Percentiles rank a stretch among this genome's conserved stretches.
phyloP scores from a whole-genome alignment of 2,329 filamentous ascomycete species.

The Exophiala dermatitidis region DNA sequence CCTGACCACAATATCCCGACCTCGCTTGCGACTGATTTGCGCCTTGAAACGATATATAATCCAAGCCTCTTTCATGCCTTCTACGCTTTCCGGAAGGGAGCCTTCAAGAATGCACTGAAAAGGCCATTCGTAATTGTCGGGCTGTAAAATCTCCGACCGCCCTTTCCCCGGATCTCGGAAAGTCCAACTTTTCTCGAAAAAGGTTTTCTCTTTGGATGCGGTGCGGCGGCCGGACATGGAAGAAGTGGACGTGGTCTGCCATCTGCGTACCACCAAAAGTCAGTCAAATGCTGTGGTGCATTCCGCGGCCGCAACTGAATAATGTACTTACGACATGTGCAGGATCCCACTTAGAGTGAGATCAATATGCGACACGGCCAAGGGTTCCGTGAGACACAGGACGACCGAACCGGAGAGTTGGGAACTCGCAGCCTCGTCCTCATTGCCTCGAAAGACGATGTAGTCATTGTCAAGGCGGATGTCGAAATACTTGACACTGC shows the following conservation, averaged over 20 bases:
- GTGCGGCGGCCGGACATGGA: slow-evolving; percentile 25
- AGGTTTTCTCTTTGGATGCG: slow-evolving; percentile 37
- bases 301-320: background rate
- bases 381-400: slow-evolving; percentile 60
- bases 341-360: slow-evolving; percentile 64
- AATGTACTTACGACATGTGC: slow-evolving; percentile 55
- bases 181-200: slow-evolving; percentile 65
- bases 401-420: slow-evolving; percentile 66
- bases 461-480: slow-evolving; percentile 67
- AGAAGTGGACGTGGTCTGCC: slow-evolving; percentile 28
- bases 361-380: slow-evolving; percentile 67
- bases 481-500: slow-evolving; percentile 44
- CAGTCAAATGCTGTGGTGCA: slow-evolving; percentile 7
- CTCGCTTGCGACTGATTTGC: slow-evolving; percentile 80
- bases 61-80: slow-evolving; percentile 78
- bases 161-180: slow-evolving; percentile 51
- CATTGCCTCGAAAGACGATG: slow-evolving; percentile 67
- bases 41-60: slow-evolving; percentile 89
- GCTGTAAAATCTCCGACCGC: slow-evolving; percentile 52
- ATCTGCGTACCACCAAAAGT: slow-evolving; percentile 18
- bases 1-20: slow-evolving; percentile 74
- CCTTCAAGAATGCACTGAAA: slow-evolving; percentile 70
- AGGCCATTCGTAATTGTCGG: slow-evolving; percentile 77
- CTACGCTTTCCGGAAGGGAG: slow-evolving; percentile 70
- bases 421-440: slow-evolving; percentile 69